Base-by-base conservation (phyloP, 116 monocot genomes). In the Papilionanthe hybrid region DNA sequence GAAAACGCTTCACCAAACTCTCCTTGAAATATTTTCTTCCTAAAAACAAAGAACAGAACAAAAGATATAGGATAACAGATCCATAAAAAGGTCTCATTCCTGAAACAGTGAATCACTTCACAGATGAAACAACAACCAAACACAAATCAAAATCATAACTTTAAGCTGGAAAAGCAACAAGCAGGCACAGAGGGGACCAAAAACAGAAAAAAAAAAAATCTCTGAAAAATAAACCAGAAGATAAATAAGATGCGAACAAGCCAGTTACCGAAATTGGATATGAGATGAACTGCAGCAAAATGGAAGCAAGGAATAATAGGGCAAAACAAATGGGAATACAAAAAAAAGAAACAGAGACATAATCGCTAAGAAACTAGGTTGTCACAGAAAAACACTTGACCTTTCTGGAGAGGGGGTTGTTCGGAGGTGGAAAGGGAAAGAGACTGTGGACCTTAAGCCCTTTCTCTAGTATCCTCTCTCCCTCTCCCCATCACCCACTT, bases 331-430 rank as follows among this genome's bases (percentile, higher is more conserved):
- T 7, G 1, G 15, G 42, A 6, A n/a, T n/a, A n/a, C n/a, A n/a
- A n/a, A 0, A 55, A 3, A 60, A 53, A 56, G 0, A 55, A 0
- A 60, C 20, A 58, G 42, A 60, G 28, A 76, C 15, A 25, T 17
- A 49, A 53, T 22, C n/a, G 28, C 20, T 48, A 76, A 37, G 20
- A 55, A 42, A 58, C 20, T 58, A 45, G 19, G 18, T 1, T 0
- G 29, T 28, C 12, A 50, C 5, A 27, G 66, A 78, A 12, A 37
- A 37, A 37, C 47, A 1, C 65, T 25, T 4, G 13, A 41, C 65
- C 66, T 78, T 58, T 78, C 78, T 66, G 65, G 44, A 78, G 25
- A 29, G 28, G 12, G 67, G 29, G 29, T 29, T 28, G 67, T 67
- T 67, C 25, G 67, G 29, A 78, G 30, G 13, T 18, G 66, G 65